Evolutionary conservation across 192 early-diverging fungal genomes (phyloP).

Genomic region (Podila epicladia): DNA sequence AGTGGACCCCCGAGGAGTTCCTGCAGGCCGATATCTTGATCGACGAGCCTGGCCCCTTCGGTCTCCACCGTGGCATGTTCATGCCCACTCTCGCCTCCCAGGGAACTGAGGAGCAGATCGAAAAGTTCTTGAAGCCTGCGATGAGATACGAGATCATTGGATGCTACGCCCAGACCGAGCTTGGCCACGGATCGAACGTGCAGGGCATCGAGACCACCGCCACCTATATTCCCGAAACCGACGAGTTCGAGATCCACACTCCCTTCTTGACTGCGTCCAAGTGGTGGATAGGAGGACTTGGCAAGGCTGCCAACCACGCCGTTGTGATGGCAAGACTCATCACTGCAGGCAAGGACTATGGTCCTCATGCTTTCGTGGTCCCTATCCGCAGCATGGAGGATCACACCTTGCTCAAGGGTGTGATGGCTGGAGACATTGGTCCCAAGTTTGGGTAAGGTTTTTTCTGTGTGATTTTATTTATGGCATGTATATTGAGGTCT

Average conservation of each 20-base stretch:
- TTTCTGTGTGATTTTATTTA: neutral
- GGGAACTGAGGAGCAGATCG: slow-evolving; percentile 80
- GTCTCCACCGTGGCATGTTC: slow-evolving; percentile 86
- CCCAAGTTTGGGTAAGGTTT: slow-evolving; percentile 81
- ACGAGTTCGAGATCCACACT: slow-evolving; percentile 88
- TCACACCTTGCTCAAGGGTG: slow-evolving; percentile 78
- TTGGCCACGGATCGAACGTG: slow-evolving; percentile 85
- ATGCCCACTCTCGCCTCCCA: slow-evolving; percentile 81
- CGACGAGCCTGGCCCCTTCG: slow-evolving; percentile 74
- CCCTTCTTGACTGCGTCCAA: slow-evolving; percentile 82
- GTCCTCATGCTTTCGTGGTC: slow-evolving; percentile 83
- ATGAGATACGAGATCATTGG: slow-evolving; percentile 81
- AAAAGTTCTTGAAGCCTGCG: slow-evolving; percentile 79
- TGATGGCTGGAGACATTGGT: slow-evolving; percentile 89
- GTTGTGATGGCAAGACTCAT: slow-evolving; percentile 88
- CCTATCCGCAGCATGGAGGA: slow-evolving; percentile 80
- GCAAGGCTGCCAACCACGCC: slow-evolving; percentile 82
- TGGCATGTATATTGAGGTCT: too few species aligned
- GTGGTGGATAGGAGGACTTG: slow-evolving; percentile 91
- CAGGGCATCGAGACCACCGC: slow-evolving; percentile 92
- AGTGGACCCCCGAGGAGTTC: slow-evolving; percentile 64
- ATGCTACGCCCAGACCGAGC: slow-evolving; percentile 89
- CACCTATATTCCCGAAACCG: slow-evolving; percentile 81
- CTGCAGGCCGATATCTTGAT: slow-evolving; percentile 61
- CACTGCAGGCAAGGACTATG: slow-evolving; percentile 76